phyloP scores from a whole-genome alignment of 2,329 filamentous ascomycete genomes.

The Knoxdaviesia capensis region DNA sequence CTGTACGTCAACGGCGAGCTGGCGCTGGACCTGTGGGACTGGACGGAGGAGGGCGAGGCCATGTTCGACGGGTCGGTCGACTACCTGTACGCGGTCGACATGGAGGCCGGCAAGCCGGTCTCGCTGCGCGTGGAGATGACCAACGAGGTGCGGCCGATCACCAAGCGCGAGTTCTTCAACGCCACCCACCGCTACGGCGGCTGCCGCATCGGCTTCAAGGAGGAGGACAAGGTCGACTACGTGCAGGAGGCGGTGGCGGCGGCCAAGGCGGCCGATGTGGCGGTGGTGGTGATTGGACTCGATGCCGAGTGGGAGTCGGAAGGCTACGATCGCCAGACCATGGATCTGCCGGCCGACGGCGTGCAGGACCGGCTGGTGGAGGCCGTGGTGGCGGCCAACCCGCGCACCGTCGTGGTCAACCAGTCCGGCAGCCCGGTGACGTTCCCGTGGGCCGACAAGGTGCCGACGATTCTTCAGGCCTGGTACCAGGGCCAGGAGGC shows the following conservation, averaged over 20 bases:
- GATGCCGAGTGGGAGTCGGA: slow-evolving; percentile 62
- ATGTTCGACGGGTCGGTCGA: slow-evolving; percentile 53
- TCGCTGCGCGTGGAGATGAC: slow-evolving; percentile 45
- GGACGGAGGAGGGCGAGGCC: slow-evolving; percentile 47
- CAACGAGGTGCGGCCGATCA: slow-evolving; percentile 40
- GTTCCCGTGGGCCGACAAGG: slow-evolving; percentile 48
- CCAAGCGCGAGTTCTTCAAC: slow-evolving; percentile 35
- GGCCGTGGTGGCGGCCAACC: slow-evolving; percentile 40
- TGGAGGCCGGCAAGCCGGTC: slow-evolving; percentile 37
- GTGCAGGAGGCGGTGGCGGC: slow-evolving; percentile 44
- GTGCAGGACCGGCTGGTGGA: slow-evolving; percentile 42
- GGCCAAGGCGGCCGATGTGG: slow-evolving; percentile 43
- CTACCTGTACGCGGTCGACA: slow-evolving; percentile 37
- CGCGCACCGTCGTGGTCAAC: slow-evolving; percentile 46
- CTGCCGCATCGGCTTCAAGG: slow-evolving; percentile 51
- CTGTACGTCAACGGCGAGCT: slow-evolving; percentile 39
- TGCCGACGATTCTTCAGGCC: slow-evolving; percentile 50
- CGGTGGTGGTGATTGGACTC: slow-evolving; percentile 46
- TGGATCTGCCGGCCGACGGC: slow-evolving; percentile 43
- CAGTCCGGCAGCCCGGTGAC: slow-evolving; percentile 48
- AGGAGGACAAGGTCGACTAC: slow-evolving; percentile 39
- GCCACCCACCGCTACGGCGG: slow-evolving; percentile 48
- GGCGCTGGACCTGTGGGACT: slow-evolving; percentile 46
- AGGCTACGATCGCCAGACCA: slow-evolving; percentile 52
- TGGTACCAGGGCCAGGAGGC: slow-evolving; percentile 58